Evolutionary conservation across 441 rosid species (phyloP).

Genomic region (Isatis lusitanica): DNA sequence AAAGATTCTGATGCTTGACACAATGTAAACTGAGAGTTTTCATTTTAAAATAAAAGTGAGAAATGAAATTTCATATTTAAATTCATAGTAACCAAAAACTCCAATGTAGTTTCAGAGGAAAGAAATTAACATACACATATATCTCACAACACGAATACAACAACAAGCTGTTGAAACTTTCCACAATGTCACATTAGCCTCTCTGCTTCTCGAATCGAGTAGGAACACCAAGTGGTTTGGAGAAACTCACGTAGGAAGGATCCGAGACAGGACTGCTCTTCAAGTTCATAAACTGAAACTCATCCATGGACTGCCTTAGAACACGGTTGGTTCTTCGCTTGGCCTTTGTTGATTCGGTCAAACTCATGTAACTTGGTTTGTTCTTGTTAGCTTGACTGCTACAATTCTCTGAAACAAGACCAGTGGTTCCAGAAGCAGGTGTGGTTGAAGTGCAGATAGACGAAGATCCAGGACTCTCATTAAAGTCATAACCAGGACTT

Average conservation of each 20-base stretch:
- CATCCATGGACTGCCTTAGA: conserved; percentile 91
- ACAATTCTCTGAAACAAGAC: conserved; percentile 45
- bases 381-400: conserved; percentile 38
- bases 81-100: conserved; percentile 22
- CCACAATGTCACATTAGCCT: conserved; percentile 35
- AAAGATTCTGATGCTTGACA: conserved; percentile 50
- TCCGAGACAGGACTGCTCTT: conserved; percentile 52
- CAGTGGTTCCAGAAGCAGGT: conserved; percentile 57
- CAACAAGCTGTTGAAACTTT: conserved; percentile 71
- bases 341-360: conserved; percentile 87
- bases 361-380: conserved; percentile 78
- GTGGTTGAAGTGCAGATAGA: conserved; percentile 76
- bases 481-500: conserved; percentile 74
- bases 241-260: conserved; percentile 45
- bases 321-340: conserved; percentile 55
- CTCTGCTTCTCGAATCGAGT: conserved; percentile 55
- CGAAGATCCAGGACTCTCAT: conserved; percentile 76
- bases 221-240: conserved; percentile 55
- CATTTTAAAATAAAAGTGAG: conserved; percentile 1
- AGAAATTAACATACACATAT: conserved; percentile 31
- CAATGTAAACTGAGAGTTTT: neutral
- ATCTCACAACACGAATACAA: conserved; percentile 36
- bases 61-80: conserved; percentile 15
- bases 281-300: conserved; percentile 71
- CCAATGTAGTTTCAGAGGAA: conserved; percentile 31